phyloP scores from a whole-genome alignment of 2,329 filamentous ascomycete genomes.

The Ramichloridium luteum region DNA sequence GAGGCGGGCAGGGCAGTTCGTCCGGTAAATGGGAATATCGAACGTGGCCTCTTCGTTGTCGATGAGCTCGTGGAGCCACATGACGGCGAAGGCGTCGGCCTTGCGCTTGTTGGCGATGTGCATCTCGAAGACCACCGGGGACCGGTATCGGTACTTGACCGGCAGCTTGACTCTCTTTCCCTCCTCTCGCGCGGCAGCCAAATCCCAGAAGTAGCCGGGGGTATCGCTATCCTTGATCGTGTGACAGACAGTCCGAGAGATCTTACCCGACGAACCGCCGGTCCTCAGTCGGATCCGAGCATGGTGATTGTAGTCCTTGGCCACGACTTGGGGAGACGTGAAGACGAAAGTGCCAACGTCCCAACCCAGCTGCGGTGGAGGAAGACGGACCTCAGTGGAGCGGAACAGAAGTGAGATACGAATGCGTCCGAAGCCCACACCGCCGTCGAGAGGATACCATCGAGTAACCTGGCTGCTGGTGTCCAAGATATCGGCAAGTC shows the following conservation, averaged over 20 bases:
- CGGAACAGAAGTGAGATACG: conserved; percentile 84
- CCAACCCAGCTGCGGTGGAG: conserved; percentile 80
- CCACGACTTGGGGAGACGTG: conserved; percentile 54
- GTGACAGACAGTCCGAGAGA: conserved; percentile 52
- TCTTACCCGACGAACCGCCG: conserved; percentile 64
- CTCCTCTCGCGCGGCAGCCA: conserved; percentile 30
- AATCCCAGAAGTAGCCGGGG: conserved; percentile 45
- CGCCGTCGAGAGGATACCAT: conserved; percentile 95
- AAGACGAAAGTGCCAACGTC: conserved; percentile 94
- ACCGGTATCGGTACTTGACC: conserved; percentile 80
- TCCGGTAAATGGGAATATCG: conserved; percentile 84
- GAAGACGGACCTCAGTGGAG: conserved; percentile 72
- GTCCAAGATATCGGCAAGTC: conserved; percentile 75
- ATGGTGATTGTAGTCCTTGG: conserved; percentile 48
- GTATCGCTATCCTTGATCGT: conserved; percentile 44
- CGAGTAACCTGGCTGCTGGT: conserved; percentile 75
- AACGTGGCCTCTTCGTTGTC: conserved; percentile 69
- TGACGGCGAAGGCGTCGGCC: conserved; percentile 60
- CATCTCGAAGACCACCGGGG: conserved; percentile 81
- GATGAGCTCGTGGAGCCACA: conserved; percentile 77
- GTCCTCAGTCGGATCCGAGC: conserved; percentile 68
- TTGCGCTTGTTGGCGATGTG: conserved; percentile 56
- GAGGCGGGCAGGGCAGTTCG: conserved; percentile 59
- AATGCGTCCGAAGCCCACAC: conserved; percentile 77
- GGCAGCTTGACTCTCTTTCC: conserved; percentile 59